Base-by-base conservation (phyloP, 1,284 basidiomycete genomes). In the Afroboletus lepidellus region DNA sequence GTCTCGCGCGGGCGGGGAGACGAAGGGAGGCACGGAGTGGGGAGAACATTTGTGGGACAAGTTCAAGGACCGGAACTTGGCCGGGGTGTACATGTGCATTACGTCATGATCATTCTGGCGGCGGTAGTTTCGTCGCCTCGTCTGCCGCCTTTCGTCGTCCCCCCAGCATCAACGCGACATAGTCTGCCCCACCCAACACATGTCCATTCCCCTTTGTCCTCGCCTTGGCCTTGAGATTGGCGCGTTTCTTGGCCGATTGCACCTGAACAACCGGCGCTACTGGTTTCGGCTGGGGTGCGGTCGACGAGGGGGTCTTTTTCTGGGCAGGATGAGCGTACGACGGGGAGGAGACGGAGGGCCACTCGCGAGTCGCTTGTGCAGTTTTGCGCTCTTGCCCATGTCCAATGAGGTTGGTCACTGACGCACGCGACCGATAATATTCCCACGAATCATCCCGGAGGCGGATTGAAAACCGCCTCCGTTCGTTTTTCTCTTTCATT, bases 181-280 rank as follows among this genome's bases (percentile, higher is more conserved):
- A 90, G 68, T 90, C 88, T 30, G 83, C 87, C 27, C 79, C 86
- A n/a, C 85, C 85, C 37, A 90, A 72, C 3, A 90, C 76, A 49
- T 73, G 77, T 5, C 66, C 68, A n/a, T n/a, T n/a, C 1, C 67
- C 74, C 11, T 69, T 54, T 29, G 69, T 57, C 46, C 70, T 74
- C 8, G 67, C 59, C 55, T 77, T 77, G 29, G 50, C 36, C 37
- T 63, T 69, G 51, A 84, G 60, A 3, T 68, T 76, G 1, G 78
- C 75, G 36, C 69, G 70, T 58, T 79, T 83, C 65, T 71, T 76
- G 42, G 66, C 60, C 8, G 64, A 49, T 33, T 63, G 60, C 8
- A 60, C 58, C 0, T 53, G 46, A 2, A 57, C 49, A 9, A 60
- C 58, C 0, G 54, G 46, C 2, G 57, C 49, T 12, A 21, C 43